phyloP scores from a whole-genome alignment of 495 filamentous ascomycete species.

The Ramalina intermedia region DNA sequence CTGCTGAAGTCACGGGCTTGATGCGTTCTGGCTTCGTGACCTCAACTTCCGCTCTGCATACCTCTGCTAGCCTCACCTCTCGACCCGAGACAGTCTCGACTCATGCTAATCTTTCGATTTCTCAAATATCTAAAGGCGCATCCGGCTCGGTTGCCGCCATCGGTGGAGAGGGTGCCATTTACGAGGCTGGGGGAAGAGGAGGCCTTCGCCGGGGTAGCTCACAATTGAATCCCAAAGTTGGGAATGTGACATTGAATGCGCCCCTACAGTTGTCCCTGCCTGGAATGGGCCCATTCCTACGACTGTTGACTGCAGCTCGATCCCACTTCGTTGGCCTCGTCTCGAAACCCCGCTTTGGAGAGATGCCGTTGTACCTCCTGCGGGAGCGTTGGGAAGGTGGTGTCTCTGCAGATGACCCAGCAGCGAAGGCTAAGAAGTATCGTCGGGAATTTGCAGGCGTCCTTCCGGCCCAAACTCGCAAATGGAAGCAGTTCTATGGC shows the following conservation, averaged over 20 bases:
- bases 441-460: slow-evolving; percentile 57
- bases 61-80: slow-evolving; percentile 34
- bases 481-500: slow-evolving; percentile 71
- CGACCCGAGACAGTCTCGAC: slow-evolving; percentile 31
- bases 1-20: slow-evolving; percentile 40
- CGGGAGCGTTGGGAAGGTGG: slow-evolving; percentile 74
- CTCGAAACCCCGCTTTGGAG: slow-evolving; percentile 44
- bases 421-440: slow-evolving; percentile 42
- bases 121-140: slow-evolving; percentile 38
- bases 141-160: slow-evolving; percentile 50
- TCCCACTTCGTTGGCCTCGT: slow-evolving; percentile 52
- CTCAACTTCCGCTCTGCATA: slow-evolving; percentile 30
- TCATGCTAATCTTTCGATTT: slow-evolving; percentile 35
- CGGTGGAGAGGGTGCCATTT: slow-evolving; percentile 42
- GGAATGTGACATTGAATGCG: slow-evolving; percentile 6
- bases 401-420: slow-evolving; percentile 41
- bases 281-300: slow-evolving; percentile 57
- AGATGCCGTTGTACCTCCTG: slow-evolving; percentile 51
- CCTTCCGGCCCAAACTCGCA: slow-evolving; percentile 58
- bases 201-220: slow-evolving; percentile 4
- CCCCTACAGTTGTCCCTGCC: slow-evolving; percentile 54
- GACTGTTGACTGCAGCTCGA: slow-evolving; percentile 51
- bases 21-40: slow-evolving; percentile 63
- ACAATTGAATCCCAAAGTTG: background rate
- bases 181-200: slow-evolving; percentile 38